Conservation (phyloP, 208 protist species). For the Wallacemonas collosoma region DNA sequence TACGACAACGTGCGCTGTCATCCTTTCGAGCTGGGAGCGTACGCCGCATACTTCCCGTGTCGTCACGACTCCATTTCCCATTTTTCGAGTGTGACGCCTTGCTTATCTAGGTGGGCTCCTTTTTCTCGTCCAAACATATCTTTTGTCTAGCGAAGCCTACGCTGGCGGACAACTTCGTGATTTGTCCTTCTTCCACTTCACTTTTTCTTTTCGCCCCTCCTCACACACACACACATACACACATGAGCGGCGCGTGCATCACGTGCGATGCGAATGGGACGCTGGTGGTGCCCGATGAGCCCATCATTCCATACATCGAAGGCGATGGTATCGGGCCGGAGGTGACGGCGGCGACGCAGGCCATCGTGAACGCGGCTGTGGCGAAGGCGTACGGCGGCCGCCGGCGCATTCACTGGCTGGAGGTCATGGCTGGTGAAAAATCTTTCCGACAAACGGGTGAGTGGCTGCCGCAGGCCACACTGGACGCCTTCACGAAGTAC, state of each 20-base stretch:
- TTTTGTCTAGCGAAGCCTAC: too few relatives aligned
- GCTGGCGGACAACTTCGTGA: background rate
- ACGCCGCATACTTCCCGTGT: too few relatives aligned
- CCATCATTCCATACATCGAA: slow-evolving; percentile 56
- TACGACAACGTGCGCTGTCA: too few relatives aligned
- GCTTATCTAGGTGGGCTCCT: too few relatives aligned
- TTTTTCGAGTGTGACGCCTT: too few relatives aligned
- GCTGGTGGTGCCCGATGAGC: slow-evolving; percentile 30
- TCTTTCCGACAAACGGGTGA: slow-evolving; percentile 22
- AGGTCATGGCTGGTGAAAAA: slow-evolving; percentile 48
- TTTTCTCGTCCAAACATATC: too few relatives aligned
- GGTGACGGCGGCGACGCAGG: slow-evolving; percentile 33
- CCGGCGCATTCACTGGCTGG: slow-evolving; percentile 40
- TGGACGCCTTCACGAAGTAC: slow-evolving; percentile 38
- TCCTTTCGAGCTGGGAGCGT: too few relatives aligned
- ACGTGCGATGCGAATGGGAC: slow-evolving; percentile 3
- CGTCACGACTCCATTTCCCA: too few relatives aligned
- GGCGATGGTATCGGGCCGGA: slow-evolving; percentile 54
- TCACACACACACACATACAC: background rate
- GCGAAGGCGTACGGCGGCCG: slow-evolving; percentile 37
- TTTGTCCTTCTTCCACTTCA: background rate
- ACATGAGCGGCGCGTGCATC: slow-evolving; percentile 15
- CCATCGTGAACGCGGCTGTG: slow-evolving; percentile 41
- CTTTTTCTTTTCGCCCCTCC: background rate
- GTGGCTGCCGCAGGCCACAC: slow-evolving; percentile 42